Evolutionary conservation across 225 moss, liverwort and hornwort species (phyloP).

Genomic region (Pseudisothecium myosuroides): DNA sequence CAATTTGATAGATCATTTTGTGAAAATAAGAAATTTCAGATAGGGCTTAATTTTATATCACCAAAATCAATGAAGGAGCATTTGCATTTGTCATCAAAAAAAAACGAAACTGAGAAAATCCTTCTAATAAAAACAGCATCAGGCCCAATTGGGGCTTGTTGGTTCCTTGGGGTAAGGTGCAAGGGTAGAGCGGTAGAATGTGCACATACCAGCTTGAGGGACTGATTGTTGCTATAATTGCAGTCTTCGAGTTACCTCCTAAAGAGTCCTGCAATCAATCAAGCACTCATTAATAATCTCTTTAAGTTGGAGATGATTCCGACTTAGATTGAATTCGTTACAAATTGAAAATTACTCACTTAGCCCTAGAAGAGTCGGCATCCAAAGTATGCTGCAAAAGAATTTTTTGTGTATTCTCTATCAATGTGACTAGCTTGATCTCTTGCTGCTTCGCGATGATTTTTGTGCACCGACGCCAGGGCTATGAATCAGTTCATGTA

Average conservation of each 20-base stretch:
- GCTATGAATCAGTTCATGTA: background rate
- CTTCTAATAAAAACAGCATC: background rate
- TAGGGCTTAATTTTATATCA: background rate
- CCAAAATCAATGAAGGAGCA: background rate
- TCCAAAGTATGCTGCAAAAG: background rate
- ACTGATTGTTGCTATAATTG: constrained; percentile 42
- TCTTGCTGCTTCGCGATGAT: background rate
- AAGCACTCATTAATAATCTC: background rate
- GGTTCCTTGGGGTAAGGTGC: background rate
- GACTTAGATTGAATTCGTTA: background rate
- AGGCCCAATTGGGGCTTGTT: background rate
- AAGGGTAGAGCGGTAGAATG: background rate
- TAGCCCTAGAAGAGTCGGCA: too few relatives aligned
- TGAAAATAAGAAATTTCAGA: background rate
- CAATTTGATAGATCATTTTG: background rate
- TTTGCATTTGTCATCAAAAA: background rate
- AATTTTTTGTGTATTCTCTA: background rate
- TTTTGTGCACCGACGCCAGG: background rate
- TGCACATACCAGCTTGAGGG: constrained; percentile 23
- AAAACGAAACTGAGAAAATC: background rate
- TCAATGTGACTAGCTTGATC: background rate
- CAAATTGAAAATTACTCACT: background rate
- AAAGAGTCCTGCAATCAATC: constrained; percentile 24
- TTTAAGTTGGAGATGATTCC: background rate
- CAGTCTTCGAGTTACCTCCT: constrained; percentile 36